Evolutionary conservation across 768 basidiomycete species (phyloP).

Genomic region (Panaeolus cyanescens): DNA sequence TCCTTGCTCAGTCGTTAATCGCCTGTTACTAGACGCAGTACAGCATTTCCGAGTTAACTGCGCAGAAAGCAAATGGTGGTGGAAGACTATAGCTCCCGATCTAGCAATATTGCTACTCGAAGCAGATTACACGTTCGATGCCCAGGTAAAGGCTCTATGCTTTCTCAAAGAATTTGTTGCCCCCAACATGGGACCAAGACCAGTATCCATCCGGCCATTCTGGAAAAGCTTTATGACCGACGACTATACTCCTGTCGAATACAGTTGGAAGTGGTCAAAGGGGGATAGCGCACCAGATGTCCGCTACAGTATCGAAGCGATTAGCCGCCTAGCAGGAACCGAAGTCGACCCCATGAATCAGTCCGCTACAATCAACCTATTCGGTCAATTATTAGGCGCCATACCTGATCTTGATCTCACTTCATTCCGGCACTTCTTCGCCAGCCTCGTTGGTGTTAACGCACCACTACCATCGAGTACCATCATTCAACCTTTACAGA

Average conservation of each 20-base stretch:
- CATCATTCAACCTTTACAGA: neutral
- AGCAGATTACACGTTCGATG: neutral
- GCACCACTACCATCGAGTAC: neutral
- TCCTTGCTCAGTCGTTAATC: no score
- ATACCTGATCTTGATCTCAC: neutral
- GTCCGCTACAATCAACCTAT: neutral
- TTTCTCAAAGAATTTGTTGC: neutral
- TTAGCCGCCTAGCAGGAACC: neutral
- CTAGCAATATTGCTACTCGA: neutral
- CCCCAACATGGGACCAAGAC: neutral
- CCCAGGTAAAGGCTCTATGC: neutral
- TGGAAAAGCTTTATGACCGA: neutral
- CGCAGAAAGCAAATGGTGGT: no score
- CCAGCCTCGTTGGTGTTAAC: neutral
- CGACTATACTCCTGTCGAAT: neutral
- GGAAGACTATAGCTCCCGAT: neutral
- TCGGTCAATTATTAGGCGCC: neutral
- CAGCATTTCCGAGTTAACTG: no score
- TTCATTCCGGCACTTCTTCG: neutral
- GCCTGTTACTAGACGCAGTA: no score
- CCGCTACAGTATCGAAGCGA: neutral
- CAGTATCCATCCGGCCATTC: neutral
- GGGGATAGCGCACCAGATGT: neutral
- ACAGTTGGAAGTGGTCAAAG: neutral
- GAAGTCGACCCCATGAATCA: neutral